Percentiles rank a stretch among this genome's conserved stretches.
Evolutionary conservation across 2,329 filamentous ascomycete genomes (phyloP).

Genomic region (Penicillium janthinellum): DNA sequence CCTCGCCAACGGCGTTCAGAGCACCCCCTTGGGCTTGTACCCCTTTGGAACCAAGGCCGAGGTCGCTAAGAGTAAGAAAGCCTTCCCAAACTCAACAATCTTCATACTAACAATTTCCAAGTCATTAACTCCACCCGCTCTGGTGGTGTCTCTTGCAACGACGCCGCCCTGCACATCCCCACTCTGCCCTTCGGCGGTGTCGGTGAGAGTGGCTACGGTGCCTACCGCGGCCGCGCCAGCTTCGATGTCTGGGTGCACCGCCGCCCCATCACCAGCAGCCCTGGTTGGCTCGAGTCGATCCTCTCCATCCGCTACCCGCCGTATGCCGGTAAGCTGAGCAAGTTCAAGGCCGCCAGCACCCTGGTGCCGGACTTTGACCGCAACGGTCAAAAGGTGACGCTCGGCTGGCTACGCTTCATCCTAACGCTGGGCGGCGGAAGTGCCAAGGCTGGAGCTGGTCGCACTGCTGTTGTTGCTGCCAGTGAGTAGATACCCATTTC

Average conservation of each 20-base stretch:
- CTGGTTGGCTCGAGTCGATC: slow-evolving; percentile 61
- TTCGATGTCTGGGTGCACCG: slow-evolving; percentile 66
- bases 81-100: background rate
- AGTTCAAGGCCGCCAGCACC: slow-evolving; percentile 53
- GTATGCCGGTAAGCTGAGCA: slow-evolving; percentile 58
- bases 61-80: slow-evolving; percentile 68
- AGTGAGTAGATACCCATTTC: slow-evolving; percentile 39
- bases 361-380: slow-evolving; percentile 64
- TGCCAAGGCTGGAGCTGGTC: slow-evolving; percentile 38
- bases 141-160: slow-evolving; percentile 62
- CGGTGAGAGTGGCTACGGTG: slow-evolving; percentile 73
- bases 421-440: slow-evolving; percentile 46
- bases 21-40: slow-evolving; percentile 81
- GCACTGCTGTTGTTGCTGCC: slow-evolving; percentile 40
- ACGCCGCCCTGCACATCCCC: slow-evolving; percentile 70
- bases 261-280: slow-evolving; percentile 60
- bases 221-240: slow-evolving; percentile 73
- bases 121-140: slow-evolving; percentile 66
- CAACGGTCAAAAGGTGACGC: slow-evolving; percentile 48
- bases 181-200: slow-evolving; percentile 82
- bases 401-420: slow-evolving; percentile 44
- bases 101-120: slow-evolving; percentile 29
- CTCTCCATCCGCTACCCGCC: slow-evolving; percentile 63
- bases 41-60: slow-evolving; percentile 82
- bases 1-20: slow-evolving; percentile 76